Base-by-base conservation (phyloP, 257 asterid genomes). In the Solanum paucissectum region DNA sequence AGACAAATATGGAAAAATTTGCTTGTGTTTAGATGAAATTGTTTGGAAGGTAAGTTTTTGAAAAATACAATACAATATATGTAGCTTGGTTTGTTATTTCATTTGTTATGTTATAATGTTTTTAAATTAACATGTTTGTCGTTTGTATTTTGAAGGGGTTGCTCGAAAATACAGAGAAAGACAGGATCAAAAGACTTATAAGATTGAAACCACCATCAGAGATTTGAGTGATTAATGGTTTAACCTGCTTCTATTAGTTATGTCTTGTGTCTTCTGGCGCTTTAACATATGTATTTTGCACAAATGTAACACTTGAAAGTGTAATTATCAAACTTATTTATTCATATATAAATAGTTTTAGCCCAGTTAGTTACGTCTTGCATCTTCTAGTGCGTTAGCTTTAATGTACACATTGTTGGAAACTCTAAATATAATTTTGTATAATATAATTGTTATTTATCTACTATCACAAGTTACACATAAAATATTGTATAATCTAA, bases 21-120 rank as follows among this genome's bases (percentile, higher is more conserved):
- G 99, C 93, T 90, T 97, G 95, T 97, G 98, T 91, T 89, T 95
- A 91, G 99, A 97, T 93, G 99, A 97, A 93, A 97, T 96, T 87
- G 98, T 97, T 68, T 95, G 98, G 95, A 95, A 94, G 98, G 99
- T 95, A 64, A 88, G 91, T 79, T 9, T 40, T 60, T 3, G 13
- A 60, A 60, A 60, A 60, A 23, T 60, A 60, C 0, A 3, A 6
- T 60, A 23, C 1, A 60, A 23, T 9, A 23, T 60, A 2, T 12
- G 9, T 25, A 25, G 18, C 7, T 62, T 0, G 7, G 0, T 13
- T 8, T 27, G 52, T 37, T 37, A 85, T 69, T 62, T 69, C 3
- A 55, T 27, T 52, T 62, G 27, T 40, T 27, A 36, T 68, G 20
- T 3, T 12, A 13, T 23, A 14, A 10, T 52, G 0, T 76, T 33